Conservation (phyloP, 2,329 filamentous ascomycete species). For the Eurotiales sp. region DNA sequence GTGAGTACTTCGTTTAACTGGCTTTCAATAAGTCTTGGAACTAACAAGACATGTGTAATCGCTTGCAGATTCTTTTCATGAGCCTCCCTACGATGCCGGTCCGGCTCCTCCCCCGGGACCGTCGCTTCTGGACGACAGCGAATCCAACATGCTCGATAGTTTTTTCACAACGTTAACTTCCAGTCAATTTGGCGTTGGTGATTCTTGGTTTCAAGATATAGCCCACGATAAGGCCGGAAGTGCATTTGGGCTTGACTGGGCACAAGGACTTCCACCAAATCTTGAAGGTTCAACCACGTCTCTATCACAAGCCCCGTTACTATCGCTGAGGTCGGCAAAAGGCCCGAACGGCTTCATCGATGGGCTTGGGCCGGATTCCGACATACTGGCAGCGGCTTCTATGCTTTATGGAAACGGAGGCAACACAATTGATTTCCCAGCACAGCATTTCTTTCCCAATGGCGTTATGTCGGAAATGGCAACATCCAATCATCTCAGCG, state of each 20-base stretch:
- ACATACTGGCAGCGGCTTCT: conserved; percentile 57
- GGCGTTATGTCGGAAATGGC: conserved; percentile 22
- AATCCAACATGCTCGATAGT: conserved; percentile 53
- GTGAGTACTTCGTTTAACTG: conserved; percentile 45
- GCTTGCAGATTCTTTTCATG: conserved; percentile 31
- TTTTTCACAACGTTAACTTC: conserved; percentile 43
- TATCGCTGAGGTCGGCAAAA: conserved; percentile 27
- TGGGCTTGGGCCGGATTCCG: conserved; percentile 32
- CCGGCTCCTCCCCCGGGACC: conserved; percentile 63
- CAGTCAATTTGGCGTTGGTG: conserved; percentile 33
- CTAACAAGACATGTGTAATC: not conserved
- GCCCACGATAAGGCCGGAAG: conserved; percentile 26
- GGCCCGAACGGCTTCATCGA: conserved; percentile 20
- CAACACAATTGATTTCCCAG: conserved; percentile 26
- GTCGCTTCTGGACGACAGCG: conserved; percentile 59
- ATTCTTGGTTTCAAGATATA: conserved; percentile 33
- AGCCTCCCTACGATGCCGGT: conserved; percentile 43
- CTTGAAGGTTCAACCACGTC: conserved; percentile 65
- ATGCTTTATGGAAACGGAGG: conserved; percentile 41
- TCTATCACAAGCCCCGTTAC: conserved; percentile 51
- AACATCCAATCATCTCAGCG: conserved; percentile 18
- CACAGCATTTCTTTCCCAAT: conserved; percentile 22
- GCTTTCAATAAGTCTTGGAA: not conserved
- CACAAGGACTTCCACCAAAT: conserved; percentile 56
- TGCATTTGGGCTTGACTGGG: conserved; percentile 34